Base-by-base conservation (phyloP, 371 early-diverging fungal genomes). In the Mortierella sp. region DNA sequence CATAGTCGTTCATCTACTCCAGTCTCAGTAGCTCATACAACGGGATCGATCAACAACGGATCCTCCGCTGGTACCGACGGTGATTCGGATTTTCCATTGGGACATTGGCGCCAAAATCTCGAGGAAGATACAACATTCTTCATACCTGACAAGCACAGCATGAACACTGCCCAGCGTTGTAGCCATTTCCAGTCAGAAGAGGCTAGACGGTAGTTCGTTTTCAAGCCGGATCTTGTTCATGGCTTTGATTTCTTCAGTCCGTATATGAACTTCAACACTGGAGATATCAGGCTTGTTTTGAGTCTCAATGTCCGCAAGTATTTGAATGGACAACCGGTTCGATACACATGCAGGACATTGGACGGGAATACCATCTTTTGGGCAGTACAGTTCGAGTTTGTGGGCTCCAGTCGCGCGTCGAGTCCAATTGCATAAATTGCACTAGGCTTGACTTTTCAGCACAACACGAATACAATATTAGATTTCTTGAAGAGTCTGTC, bases 221-320 rank as follows among this genome's bases (percentile, higher is more conserved):
- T 90, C 72, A 80, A 81, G 56, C 82, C 90, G 18, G 82, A 86
- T 18, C 64, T 87, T 41, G 82, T 89, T 16, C 90, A 91, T 67
- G 87, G 88, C 41, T 83, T 89, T 53, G 92, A 92, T 79, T 90
- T 90, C 64, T 89, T 84, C 81, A 86, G 88, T 52, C 90, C 91
- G 0, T 89, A 89, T 71, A 88, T 92, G 67, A 87, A 92, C 72
- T 83, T 92, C 64, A 92, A 91, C 82, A 90, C 90, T 38, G 89
- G 90, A 61, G 88, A 89, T 69, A 82, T 49, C 48, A 31, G 1
- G 16, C 14, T 58, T 28, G 14, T 46, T 41, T 21, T 54, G 19
- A 19, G 9, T 7, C 16, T 89, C 64, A 90, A 92, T 64, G 81
- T 90, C 19, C 72, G 86, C 14, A 83, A 85, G 47, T 91, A 91